phyloP scores from a whole-genome alignment of 2,329 filamentous ascomycete species.

The Helotiales sp. region DNA sequence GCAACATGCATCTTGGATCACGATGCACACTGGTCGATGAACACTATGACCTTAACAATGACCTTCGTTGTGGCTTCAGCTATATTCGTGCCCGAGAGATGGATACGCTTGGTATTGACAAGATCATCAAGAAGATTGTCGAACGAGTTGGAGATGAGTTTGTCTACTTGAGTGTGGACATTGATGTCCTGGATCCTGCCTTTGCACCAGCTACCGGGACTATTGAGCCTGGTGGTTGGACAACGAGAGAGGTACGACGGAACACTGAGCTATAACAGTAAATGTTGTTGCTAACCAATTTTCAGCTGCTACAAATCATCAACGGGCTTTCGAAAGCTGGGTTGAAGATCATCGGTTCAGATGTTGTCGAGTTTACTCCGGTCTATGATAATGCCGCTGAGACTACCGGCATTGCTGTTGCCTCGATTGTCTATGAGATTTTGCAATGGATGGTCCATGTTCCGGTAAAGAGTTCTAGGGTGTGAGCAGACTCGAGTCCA shows the following conservation, averaged over 20 bases:
- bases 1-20: conserved; percentile 35
- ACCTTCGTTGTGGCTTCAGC: conserved; percentile 32
- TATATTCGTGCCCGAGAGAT: conserved; percentile 31
- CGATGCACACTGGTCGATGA: conserved; percentile 28
- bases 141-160: conserved; percentile 31
- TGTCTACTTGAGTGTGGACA: conserved; percentile 35
- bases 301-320: conserved; percentile 32
- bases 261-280: background rate
- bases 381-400: conserved; percentile 35
- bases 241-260: conserved; percentile 32
- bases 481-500: background rate
- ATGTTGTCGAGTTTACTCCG: conserved; percentile 36
- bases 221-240: conserved; percentile 36
- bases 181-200: conserved; percentile 35
- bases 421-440: conserved; percentile 33
- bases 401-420: conserved; percentile 32
- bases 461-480: conserved; percentile 24
- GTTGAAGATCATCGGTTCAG: conserved; percentile 34
- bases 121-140: conserved; percentile 29
- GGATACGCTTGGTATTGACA: conserved; percentile 29
- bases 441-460: conserved; percentile 35
- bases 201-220: conserved; percentile 35
- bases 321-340: conserved; percentile 30
- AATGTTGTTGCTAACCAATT: background rate
- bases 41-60: conserved; percentile 33